Evolutionary conservation across 1,284 basidiomycete species (phyloP), one percentile per base, ranked within the genome.

Genomic region (Rhizoctonia solani): DNA sequence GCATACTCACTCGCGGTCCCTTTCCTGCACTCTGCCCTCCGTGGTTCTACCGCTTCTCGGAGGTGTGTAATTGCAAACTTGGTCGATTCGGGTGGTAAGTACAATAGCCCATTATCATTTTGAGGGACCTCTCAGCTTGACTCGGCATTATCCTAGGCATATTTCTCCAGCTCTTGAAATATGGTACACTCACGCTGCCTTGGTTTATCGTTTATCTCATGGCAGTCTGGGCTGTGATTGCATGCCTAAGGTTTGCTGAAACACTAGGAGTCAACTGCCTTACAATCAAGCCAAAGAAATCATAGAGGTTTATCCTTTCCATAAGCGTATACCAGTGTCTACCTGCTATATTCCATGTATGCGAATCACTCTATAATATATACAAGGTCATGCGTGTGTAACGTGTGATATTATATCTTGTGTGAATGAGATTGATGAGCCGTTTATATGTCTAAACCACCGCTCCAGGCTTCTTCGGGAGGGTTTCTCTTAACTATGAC

Each of bases 21-120:
- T 73, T 73, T 52, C 72, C 72, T 4, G 55, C 68, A 54, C 70
- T 71, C 41, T 72, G 14, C 67, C 68, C 27, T 70, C 70, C 3
- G 69, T 71, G 6, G 70, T 71, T 37, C 41, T 47, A 13, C 72
- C 72, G 16, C 44, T 71, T 14, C 44, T 72, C 1, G 58, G 66
- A 29, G 72, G 72, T 13, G 66, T 65, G 21, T 21, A 68, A 5
- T 56, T 71, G 4, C 69, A 71, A 73, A 27, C 52, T 69, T 30
- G 59, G 54, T n/a, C 50, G 52, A 8, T 44, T 72, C 29, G 65
- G 56, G n/a, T 13, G 66, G 63, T 72, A 37, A 47, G 50, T 58
- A 19, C 11, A 46, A 16, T 6, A 8, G n/a, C n/a, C n/a, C n/a
- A n/a, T n/a, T n/a, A n/a, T n/a, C n/a, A n/a, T n/a, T n/a, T n/a